These are phyloP conservation scores for Puccinia polysora DNA, from an alignment of 1,284 basidiomycete species.

Conservation along the genomic window DNA sequence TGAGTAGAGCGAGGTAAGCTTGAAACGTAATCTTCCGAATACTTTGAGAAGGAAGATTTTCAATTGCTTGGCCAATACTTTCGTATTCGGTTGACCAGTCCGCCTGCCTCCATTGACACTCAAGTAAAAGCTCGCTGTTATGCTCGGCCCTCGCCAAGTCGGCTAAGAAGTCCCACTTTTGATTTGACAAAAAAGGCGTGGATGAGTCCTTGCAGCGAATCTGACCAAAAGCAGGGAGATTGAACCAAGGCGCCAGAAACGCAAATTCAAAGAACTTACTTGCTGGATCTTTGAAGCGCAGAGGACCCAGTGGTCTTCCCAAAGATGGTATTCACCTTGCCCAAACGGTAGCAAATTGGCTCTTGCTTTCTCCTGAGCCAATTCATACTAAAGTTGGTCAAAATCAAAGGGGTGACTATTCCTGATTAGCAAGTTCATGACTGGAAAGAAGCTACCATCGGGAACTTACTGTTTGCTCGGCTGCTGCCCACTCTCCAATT, in stretches of 20 bases:
- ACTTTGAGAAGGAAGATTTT: constrained; percentile 71
- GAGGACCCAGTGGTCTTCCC: constrained; percentile 99
- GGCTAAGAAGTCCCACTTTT: constrained; percentile 84
- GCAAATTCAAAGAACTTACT: constrained; percentile 44
- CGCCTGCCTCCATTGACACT: constrained; percentile 89
- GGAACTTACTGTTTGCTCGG: constrained; percentile 62
- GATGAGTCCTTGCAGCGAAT: not conserved
- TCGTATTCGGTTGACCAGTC: constrained; percentile 82
- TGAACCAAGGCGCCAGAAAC: too few species aligned
- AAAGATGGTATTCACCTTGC: constrained; percentile 92
- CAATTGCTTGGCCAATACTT: constrained; percentile 77
- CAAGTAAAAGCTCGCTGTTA: constrained; percentile 86
- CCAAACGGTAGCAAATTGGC: constrained; percentile 80
- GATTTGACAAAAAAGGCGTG: not conserved
- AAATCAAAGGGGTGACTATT: too few species aligned
- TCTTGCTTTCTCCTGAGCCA: constrained; percentile 80
- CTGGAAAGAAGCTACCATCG: too few species aligned
- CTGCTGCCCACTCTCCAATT: constrained; percentile 94
- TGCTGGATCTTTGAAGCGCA: constrained; percentile 90
- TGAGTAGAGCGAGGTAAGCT: constrained; percentile 78
- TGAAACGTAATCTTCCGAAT: constrained; percentile 93
- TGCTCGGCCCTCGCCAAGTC: constrained; percentile 87
- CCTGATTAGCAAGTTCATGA: too few species aligned
- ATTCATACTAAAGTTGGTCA: constrained; percentile 63
- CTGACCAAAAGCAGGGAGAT: not conserved